Percentiles rank a stretch among this genome's conserved stretches.
Evolutionary conservation across 495 filamentous ascomycete genomes (phyloP).

Genomic region (Aspergillus diversus): DNA sequence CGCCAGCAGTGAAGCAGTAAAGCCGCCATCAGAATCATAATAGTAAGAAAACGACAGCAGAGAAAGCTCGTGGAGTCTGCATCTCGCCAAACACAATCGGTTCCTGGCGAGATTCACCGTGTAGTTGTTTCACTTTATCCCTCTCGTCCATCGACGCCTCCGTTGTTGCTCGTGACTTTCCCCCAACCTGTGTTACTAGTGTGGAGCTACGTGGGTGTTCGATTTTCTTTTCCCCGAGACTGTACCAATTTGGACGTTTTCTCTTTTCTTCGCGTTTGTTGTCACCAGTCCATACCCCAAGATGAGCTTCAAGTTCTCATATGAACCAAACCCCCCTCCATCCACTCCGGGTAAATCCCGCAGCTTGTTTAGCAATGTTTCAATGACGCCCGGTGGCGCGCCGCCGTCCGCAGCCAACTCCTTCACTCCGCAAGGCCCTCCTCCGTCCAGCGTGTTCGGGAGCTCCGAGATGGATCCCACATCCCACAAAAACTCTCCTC

Average conservation of each 20-base stretch:
- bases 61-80: background rate
- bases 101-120: background rate
- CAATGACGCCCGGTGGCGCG: conserved; percentile 77
- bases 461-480: conserved; percentile 63
- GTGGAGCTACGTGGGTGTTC: conserved; percentile 1
- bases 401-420: conserved; percentile 71
- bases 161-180: too few relatives aligned
- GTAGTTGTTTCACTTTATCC: too few relatives aligned
- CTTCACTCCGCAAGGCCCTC: conserved; percentile 74
- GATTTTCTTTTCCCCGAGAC: conserved; percentile 10
- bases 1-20: background rate
- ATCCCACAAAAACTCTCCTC: conserved; percentile 36
- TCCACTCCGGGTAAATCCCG: conserved; percentile 49
- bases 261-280: background rate
- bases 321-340: conserved; percentile 38
- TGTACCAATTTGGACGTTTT: conserved; percentile 2
- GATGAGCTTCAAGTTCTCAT: conserved; percentile 47
- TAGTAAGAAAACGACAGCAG: conserved; percentile 10
- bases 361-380: conserved; percentile 55
- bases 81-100: conserved; percentile 3
- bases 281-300: conserved; percentile 16
- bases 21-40: conserved; percentile 11
- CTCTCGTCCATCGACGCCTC: too few relatives aligned
- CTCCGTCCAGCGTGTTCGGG: conserved; percentile 64
- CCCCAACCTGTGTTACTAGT: background rate